Percentiles rank a stretch among this genome's conserved stretches.
phyloP scores from a whole-genome alignment of 495 filamentous ascomycete species.

The Aspergillus panamensis region DNA sequence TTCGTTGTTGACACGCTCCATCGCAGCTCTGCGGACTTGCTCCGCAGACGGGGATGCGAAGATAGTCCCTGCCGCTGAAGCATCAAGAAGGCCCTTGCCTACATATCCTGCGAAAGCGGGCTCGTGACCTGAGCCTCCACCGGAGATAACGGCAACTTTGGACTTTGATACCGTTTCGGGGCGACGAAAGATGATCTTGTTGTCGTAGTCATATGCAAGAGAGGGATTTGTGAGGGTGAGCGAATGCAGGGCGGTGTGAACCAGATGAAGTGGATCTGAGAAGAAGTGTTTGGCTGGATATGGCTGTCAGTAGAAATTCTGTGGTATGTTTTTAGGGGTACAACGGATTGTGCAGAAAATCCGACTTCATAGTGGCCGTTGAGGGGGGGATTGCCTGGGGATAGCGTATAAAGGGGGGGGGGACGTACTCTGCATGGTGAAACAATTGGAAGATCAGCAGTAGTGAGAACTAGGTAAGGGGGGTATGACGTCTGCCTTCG shows the following conservation, averaged over 20 bases:
- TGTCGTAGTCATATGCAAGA: slow-evolving; percentile 68
- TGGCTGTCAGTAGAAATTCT: slow-evolving; percentile 13
- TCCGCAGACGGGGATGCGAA: slow-evolving; percentile 87
- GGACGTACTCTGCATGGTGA: slow-evolving; percentile 29
- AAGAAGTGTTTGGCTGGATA: slow-evolving; percentile 80
- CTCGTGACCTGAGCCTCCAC: slow-evolving; percentile 91
- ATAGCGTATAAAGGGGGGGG: slow-evolving; percentile 6
- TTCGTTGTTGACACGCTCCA: slow-evolving; percentile 63
- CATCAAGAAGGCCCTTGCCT: slow-evolving; percentile 73
- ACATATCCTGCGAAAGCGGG: slow-evolving; percentile 78
- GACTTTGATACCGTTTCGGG: slow-evolving; percentile 47
- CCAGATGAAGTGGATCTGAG: slow-evolving; percentile 76
- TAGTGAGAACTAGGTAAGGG: slow-evolving; percentile 4
- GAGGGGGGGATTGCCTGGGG: neutral
- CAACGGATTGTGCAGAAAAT: slow-evolving; percentile 14
- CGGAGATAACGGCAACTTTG: slow-evolving; percentile 79
- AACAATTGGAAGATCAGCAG: slow-evolving; percentile 14
- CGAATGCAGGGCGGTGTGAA: slow-evolving; percentile 71
- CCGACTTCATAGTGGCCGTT: slow-evolving; percentile 9
- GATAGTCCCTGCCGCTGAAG: slow-evolving; percentile 86
- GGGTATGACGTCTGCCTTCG: slow-evolving; percentile 17
- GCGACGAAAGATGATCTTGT: slow-evolving; percentile 85
- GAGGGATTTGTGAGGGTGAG: slow-evolving; percentile 83
- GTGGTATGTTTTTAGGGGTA: neutral
- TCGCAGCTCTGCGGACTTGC: slow-evolving; percentile 76